These are phyloP conservation scores for Evansstolkia leycettana DNA, from an alignment of 495 filamentous ascomycete species.

Conservation along the genomic window DNA sequence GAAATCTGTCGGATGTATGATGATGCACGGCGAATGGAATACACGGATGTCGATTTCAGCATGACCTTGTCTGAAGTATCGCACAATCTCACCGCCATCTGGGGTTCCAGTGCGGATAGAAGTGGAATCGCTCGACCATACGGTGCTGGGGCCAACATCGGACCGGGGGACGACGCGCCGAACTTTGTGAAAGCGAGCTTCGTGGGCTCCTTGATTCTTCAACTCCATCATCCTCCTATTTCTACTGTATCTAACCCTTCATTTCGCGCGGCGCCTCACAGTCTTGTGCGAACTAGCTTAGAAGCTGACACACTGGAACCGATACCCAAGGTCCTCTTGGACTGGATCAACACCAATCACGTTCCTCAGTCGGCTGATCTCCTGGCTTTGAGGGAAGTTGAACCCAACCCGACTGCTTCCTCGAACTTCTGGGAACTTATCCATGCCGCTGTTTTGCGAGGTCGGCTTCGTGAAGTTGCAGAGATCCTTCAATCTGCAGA, in stretches of 20 bases:
- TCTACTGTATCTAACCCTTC: slow-evolving; percentile 12
- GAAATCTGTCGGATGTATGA: slow-evolving; percentile 37
- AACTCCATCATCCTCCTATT: slow-evolving; percentile 57
- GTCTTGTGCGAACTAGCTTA: slow-evolving; percentile 17
- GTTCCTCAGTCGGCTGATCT: slow-evolving; percentile 47
- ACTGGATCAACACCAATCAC: slow-evolving; percentile 66
- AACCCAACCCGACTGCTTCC: slow-evolving; percentile 62
- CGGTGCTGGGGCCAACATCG: slow-evolving; percentile 39
- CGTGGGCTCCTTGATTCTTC: slow-evolving; percentile 55
- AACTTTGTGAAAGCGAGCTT: slow-evolving; percentile 60
- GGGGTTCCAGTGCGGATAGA: slow-evolving; percentile 39
- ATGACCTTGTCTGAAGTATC: slow-evolving; percentile 42
- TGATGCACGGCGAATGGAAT: slow-evolving; percentile 38
- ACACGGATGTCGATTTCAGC: slow-evolving; percentile 42
- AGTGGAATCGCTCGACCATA: slow-evolving; percentile 35
- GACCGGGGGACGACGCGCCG: slow-evolving; percentile 46
- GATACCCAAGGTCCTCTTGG: slow-evolving; percentile 60
- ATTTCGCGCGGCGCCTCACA: slow-evolving; percentile 13
- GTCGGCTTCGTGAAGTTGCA: slow-evolving; percentile 50
- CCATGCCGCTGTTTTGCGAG: slow-evolving; percentile 54
- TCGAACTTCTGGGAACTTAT: slow-evolving; percentile 70
- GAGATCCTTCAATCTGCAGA: slow-evolving; percentile 55
- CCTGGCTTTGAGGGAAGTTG: slow-evolving; percentile 42
- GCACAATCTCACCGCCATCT: slow-evolving; percentile 42
- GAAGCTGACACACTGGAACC: slow-evolving; percentile 33